Base-by-base conservation (phyloP, 768 basidiomycete species). In the Mycena pura region DNA sequence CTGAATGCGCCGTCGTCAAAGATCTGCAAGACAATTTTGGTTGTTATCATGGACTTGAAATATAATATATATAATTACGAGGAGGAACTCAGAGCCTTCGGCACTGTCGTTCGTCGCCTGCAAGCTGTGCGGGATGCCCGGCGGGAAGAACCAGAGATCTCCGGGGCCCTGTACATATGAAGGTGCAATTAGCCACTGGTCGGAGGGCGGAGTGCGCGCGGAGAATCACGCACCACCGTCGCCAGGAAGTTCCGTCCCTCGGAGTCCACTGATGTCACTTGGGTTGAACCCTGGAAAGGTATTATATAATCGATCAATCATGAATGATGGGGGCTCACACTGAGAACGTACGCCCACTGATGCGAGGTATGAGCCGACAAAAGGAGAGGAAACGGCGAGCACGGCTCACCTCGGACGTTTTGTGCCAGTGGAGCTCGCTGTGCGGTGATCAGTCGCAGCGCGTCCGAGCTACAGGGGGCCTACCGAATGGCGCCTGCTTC, bases 91-190 rank as follows among this genome's bases (percentile, higher is more conserved):
- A 5, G 80, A 74, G 3, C 85, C 85, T 8, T 76, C 76, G 8
- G 77, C 73, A 48, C 77, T 71, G 56, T 81, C 80, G 34, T 68
- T 68, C 1, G 81, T 84, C 7, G 79, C 85, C 70, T 86, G 84
- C 11, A 86, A 73, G 14, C 81, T 82, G 68, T 86, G 85, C 1
- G 85, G 85, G 49, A 80, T 77, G 5, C 84, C 84, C 7, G 85
- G 77, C 13, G 84, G 84, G 74, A 85, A 84, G 71, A 78, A 86
- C 84, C 85, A 85, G 15, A 85, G 62, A 65, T 85, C 84, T n/a
- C 83, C 84, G 31, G 78, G 69, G 27, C 72, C 71, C 82, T 83
- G 48, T 8, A 24, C n/a, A n/a, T n/a, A 52, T 41, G n/a, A n/a
- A n/a, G n/a, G 43, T 17, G 15, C 15, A 45, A 34, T 29, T 27